A percentile compares a stretch with the other conserved stretches of the same genome.
phyloP scores from a whole-genome alignment of 768 basidiomycete species.

The Phylloporus sp. region DNA sequence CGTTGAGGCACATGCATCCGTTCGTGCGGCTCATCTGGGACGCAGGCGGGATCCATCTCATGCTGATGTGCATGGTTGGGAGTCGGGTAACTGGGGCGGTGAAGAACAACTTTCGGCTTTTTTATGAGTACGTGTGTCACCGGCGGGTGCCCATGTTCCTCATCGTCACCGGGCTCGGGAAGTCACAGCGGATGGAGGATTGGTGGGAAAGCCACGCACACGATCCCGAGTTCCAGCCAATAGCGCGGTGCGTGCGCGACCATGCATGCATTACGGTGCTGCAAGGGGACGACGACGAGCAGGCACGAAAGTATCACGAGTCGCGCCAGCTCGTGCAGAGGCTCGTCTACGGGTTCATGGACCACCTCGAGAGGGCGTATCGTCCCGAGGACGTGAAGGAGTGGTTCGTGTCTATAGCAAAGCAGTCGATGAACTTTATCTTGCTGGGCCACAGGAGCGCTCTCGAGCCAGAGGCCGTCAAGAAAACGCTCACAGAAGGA shows the following conservation, averaged over 20 bases:
- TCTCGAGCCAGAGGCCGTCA: constrained; percentile 11
- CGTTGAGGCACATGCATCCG: constrained; percentile 22
- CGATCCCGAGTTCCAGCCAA: constrained; percentile 5
- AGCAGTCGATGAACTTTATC: constrained; percentile 12
- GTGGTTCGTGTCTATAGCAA: constrained; percentile 20
- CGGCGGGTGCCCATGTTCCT: constrained; percentile 35
- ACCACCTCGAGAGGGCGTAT: constrained; percentile 2
- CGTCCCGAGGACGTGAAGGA: constrained; percentile 3
- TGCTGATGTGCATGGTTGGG: constrained; percentile 38
- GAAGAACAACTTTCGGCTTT: constrained; percentile 36
- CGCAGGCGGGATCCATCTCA: constrained; percentile 35
- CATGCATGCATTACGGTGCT: constrained; percentile 32
- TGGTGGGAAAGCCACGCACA: constrained; percentile 31
- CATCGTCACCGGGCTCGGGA: constrained; percentile 38
- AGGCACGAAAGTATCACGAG: constrained; percentile 1
- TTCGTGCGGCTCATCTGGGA: constrained; percentile 25
- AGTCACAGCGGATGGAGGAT: constrained; percentile 24
- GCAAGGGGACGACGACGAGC: neutral
- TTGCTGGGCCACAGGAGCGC: constrained; percentile 1
- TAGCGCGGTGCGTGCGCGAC: constrained; percentile 3
- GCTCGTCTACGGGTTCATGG: constrained; percentile 14
- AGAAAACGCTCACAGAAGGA: constrained; percentile 11
- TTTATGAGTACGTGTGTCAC: constrained; percentile 36
- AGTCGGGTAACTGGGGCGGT: constrained; percentile 32
- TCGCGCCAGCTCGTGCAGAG: constrained; percentile 11